Evolutionary conservation across 495 filamentous ascomycete species (phyloP).

Genomic region (Lasiosphaeria ovina): DNA sequence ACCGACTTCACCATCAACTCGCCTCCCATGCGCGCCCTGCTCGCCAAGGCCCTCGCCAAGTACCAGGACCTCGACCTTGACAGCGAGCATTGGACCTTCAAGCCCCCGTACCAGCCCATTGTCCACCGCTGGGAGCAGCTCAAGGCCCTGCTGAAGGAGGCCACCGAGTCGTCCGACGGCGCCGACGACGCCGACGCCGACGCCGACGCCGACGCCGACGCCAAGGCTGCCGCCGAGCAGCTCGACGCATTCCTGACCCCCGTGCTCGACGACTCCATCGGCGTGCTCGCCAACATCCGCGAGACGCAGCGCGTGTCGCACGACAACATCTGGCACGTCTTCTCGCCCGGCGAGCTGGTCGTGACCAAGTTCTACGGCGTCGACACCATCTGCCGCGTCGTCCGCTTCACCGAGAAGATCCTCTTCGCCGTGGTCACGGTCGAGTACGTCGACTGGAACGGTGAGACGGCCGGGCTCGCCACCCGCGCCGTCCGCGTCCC

Average conservation of each 20-base stretch:
- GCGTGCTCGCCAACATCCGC: constrained; percentile 28
- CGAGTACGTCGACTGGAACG: constrained; percentile 57
- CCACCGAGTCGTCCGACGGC: background rate
- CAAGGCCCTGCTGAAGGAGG: constrained; percentile 27
- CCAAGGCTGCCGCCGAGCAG: constrained; percentile 45
- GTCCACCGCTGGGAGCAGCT: constrained; percentile 60
- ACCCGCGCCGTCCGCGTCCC: constrained; percentile 36
- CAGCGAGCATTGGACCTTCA: constrained; percentile 53
- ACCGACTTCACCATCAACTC: constrained; percentile 26
- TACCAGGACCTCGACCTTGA: constrained; percentile 57
- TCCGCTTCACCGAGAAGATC: background rate
- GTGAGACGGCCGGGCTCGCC: constrained; percentile 48
- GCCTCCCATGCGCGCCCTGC: constrained; percentile 34
- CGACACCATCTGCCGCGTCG: constrained; percentile 22
- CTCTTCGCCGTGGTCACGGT: constrained; percentile 13
- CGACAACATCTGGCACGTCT: constrained; percentile 33
- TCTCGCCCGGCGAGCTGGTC: constrained; percentile 31
- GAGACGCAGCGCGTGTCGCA: constrained; percentile 20
- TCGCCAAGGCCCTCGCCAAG: constrained; percentile 46
- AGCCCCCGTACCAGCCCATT: constrained; percentile 51
- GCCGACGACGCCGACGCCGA: background rate
- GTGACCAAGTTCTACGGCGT: constrained; percentile 21
- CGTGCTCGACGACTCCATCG: constrained; percentile 45
- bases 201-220: background rate
- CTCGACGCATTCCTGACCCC: constrained; percentile 54